Evolutionary conservation across 164 flowering plant species (phyloP), one percentile per base, ranked within the genome.

Genomic region (Stephania japonica): DNA sequence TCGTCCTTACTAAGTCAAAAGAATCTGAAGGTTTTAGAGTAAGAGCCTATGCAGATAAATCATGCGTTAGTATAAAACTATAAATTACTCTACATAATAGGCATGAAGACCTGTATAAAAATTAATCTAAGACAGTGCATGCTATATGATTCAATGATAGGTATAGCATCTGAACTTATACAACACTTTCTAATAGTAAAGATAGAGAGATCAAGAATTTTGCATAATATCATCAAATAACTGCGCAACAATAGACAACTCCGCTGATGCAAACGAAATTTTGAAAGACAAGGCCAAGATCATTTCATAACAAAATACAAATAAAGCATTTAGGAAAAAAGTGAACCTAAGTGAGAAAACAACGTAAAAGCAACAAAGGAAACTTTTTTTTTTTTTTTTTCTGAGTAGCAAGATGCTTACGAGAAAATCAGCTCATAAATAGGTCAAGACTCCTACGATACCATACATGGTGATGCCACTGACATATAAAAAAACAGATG

Each of bases 1-100:
- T 47, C 4, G 98, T 93, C 80, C 99, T 85, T 72, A 79, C 73
- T 47, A 81, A 73, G 84, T 93, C 99, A 84, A 83, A 87, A 66
- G 89, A 69, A 66, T 84, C 91, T 47, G 84, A 73, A 24, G 84
- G 72, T 79, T 77, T 43, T 59, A n/a, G 64, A 11, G 86, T 76
- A 67, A 94, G 74, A 67, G 86, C 82, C 97, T 92, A 42, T 43
- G 71, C 50, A n/a, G 50, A 44, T 49, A 50, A 49, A 47, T 12
- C 47, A 44, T 8, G 10, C 12, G 50, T 44, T 44, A 44, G 50
- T 8, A 44, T 44, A 44, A 3, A 13, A 44, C 6, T 8, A 44
- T 44, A 44, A 3, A 13, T 44, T 13, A 44, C 14, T 44, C 14
- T 6, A 44, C 10, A 44, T 47, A 47, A 47, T 12, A 9, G 12